These are phyloP conservation scores for Metarhizium rileyi DNA, from an alignment of 2,329 filamentous ascomycete genomes.

Conservation along the genomic window DNA sequence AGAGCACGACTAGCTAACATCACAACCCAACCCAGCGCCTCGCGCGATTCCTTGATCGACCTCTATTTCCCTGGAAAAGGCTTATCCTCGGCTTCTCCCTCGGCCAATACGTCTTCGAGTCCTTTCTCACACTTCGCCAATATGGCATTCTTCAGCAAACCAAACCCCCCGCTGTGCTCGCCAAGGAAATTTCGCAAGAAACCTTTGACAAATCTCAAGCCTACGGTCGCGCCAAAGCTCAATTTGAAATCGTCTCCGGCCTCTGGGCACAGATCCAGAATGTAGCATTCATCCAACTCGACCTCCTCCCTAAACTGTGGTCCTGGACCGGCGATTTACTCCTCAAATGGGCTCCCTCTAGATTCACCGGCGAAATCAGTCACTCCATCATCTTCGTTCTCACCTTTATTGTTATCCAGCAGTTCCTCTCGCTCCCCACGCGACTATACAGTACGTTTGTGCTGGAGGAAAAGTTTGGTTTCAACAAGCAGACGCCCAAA, in stretches of 20 bases:
- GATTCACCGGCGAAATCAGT: conserved; percentile 84
- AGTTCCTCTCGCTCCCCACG: conserved; percentile 67
- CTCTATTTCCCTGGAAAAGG: conserved; percentile 94
- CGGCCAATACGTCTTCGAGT: conserved; percentile 83
- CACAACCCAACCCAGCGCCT: conserved; percentile 44
- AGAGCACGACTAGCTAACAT: not conserved
- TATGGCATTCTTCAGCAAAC: conserved; percentile 76
- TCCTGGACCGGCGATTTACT: conserved; percentile 66
- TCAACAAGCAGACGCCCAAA: conserved; percentile 93
- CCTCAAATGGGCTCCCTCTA: conserved; percentile 60
- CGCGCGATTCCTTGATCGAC: conserved; percentile 78
- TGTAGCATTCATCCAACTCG: conserved; percentile 78
- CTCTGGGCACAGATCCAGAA: conserved; percentile 85
- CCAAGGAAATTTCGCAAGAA: conserved; percentile 78
- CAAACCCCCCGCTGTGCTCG: conserved; percentile 74
- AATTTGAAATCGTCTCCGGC: conserved; percentile 72
- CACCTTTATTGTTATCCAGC: conserved; percentile 72
- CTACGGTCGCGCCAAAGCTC: conserved; percentile 91
- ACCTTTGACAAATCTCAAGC: conserved; percentile 94
- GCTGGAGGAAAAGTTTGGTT: conserved; percentile 91
- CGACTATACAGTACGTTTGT: conserved; percentile 93
- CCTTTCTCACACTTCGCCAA: conserved; percentile 80
- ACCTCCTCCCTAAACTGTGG: conserved; percentile 89
- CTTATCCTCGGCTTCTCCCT: conserved; percentile 91
- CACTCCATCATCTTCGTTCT: conserved; percentile 92